Base-by-base conservation (phyloP, 2,329 filamentous ascomycete species). In the Graphium sp. region DNA sequence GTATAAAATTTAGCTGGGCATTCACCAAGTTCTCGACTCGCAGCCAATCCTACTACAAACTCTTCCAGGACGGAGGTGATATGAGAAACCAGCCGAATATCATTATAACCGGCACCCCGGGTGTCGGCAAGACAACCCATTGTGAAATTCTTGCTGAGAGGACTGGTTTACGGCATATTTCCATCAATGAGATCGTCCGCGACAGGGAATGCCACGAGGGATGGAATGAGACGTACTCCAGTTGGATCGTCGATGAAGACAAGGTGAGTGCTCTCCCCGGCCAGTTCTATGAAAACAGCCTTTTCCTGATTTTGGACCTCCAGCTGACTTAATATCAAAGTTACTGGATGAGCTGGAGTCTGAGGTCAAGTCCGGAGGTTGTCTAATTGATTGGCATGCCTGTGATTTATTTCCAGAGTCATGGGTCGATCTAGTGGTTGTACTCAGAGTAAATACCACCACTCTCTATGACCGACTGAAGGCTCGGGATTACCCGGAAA, bases 321-420 rank as follows among this genome's bases (percentile, higher is more conserved):
- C 24, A 5, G 22, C 6, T 18, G 24, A 17, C 23, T 12, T 13
- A 29, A 31, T 24, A 18, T 26, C 11, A 19, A 41, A 84, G 74
- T 58, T 98, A 18, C 65, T 98, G 14, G 89, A 98, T 48, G 71
- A 79, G 26, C 77, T 98, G 32, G 89, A 95, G 55, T 68, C 80
- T 32, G 76, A 89, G 35, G 66, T 81, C 22, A 66, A 74, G 36
- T 55, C 66, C 13, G 87, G 87, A 32, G 89, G 89, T 13, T 81
- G 73, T 50, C 73, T 98, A 41, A 79, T 98, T 45, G 89, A 98
- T 56, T 98, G 89, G 87, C 89, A 98, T 54, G 87, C 85, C 3
- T 95, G 87, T 56, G 89, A 95, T 44, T 56, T 95, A 14, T 95
- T 95, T 46, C 89, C 89, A 3, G 74, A 79, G 47, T 78, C 78